Percentiles rank a stretch among this genome's conserved stretches.
Evolutionary conservation across 1,284 basidiomycete genomes (phyloP).

Genomic region (Ganoderma sp.): DNA sequence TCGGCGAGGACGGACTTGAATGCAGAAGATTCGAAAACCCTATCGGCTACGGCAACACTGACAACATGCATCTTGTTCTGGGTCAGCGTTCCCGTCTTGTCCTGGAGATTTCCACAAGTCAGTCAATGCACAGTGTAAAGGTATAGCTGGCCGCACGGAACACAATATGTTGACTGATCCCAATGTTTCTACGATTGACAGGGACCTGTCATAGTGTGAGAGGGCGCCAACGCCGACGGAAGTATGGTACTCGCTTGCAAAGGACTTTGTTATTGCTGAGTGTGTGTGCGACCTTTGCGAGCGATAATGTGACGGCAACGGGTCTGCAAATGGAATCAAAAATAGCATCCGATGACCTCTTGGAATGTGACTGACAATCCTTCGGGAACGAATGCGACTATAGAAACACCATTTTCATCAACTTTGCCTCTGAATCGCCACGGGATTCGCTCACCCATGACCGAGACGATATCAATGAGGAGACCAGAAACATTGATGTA

Average conservation of each 20-base stretch:
- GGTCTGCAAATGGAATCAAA: conserved; percentile 40
- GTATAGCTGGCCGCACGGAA: conserved; percentile 38
- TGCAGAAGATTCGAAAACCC: conserved; percentile 43
- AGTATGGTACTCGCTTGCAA: conserved; percentile 50
- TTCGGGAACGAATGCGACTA: conserved; percentile 64
- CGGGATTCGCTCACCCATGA: conserved; percentile 41
- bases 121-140: too few species aligned
- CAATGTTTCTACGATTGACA: conserved; percentile 52
- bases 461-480: conserved; percentile 66
- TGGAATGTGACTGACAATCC: conserved; percentile 42
- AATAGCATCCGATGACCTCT: background rate
- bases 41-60: conserved; percentile 45
- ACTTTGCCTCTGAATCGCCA: background rate
- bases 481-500: conserved; percentile 62
- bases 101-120: conserved; percentile 20
- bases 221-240: background rate
- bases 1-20: conserved; percentile 18
- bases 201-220: conserved; percentile 11
- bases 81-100: conserved; percentile 59
- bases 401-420: too few species aligned
- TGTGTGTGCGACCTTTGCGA: conserved; percentile 55
- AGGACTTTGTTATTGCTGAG: conserved; percentile 63
- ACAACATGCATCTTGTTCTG: conserved; percentile 54
- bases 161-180: conserved; percentile 52
- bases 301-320: conserved; percentile 50